Conservation (phyloP, 1,284 basidiomycete genomes). For the Leccinum proximum region DNA sequence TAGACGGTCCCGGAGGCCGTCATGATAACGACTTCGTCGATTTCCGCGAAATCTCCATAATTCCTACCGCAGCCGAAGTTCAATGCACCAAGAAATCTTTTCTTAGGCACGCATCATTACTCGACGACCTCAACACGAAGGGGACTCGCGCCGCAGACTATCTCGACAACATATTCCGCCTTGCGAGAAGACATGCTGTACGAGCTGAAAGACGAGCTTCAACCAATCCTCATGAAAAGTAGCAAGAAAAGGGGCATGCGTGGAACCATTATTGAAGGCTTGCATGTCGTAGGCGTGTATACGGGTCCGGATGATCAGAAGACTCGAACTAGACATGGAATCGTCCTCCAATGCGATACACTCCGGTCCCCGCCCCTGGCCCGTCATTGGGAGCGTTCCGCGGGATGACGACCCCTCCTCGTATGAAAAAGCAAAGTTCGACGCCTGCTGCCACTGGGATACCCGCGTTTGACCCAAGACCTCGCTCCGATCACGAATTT, state of each 20-base stretch:
- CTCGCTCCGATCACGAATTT: slow-evolving; percentile 45
- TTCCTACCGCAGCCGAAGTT: slow-evolving; percentile 59
- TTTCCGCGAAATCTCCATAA: slow-evolving; percentile 53
- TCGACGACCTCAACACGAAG: slow-evolving; percentile 41
- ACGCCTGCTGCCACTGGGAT: slow-evolving; percentile 7
- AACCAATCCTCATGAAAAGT: slow-evolving; percentile 40
- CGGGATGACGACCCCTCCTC: slow-evolving; percentile 33
- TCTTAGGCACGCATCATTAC: slow-evolving; percentile 37
- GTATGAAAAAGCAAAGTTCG: slow-evolving; percentile 18
- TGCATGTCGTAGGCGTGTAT: slow-evolving; percentile 37
- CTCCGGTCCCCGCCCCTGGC: not conserved
- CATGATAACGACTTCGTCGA: slow-evolving; percentile 64
- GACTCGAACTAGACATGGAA: slow-evolving; percentile 42
- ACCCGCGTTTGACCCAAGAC: slow-evolving; percentile 14
- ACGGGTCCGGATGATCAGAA: slow-evolving; percentile 33
- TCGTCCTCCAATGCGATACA: slow-evolving; percentile 38
- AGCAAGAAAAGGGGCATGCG: slow-evolving; percentile 45
- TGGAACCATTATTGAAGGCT: slow-evolving; percentile 39
- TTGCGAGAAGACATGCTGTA: slow-evolving; percentile 67
- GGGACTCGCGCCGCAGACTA: slow-evolving; percentile 41
- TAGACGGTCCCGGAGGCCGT: slow-evolving; percentile 49
- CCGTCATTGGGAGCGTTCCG: not conserved
- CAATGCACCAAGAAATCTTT: slow-evolving; percentile 42
- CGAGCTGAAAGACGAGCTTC: slow-evolving; percentile 59
- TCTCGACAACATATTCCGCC: slow-evolving; percentile 62